Conservation (phyloP, 129 eudicot species). For the Centrapalus pauciflorus region DNA sequence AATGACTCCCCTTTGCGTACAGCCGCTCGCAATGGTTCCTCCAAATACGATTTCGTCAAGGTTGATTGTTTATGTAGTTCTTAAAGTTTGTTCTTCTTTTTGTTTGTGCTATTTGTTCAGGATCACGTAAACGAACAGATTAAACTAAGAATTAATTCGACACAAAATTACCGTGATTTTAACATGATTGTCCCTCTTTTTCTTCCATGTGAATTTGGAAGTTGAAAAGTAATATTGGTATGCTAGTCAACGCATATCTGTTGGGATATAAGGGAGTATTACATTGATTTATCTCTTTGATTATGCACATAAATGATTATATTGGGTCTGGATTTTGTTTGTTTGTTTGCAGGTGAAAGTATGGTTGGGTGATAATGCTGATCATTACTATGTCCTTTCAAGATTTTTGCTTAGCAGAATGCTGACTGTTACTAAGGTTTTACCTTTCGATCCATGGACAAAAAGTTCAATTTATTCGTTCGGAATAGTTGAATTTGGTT, state of each 20-base stretch:
- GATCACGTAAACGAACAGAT: background rate
- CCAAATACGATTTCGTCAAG: slow-evolving; percentile 99
- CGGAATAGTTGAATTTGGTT: slow-evolving; percentile 2
- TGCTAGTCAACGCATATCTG: background rate
- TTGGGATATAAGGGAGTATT: background rate
- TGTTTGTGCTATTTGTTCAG: background rate
- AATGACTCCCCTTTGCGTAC: slow-evolving; percentile 30
- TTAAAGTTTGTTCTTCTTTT: background rate
- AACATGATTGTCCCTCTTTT: background rate
- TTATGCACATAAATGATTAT: background rate
- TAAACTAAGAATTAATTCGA: background rate
- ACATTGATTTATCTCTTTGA: background rate
- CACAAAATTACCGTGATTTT: background rate
- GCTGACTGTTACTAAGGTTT: slow-evolving; percentile 95
- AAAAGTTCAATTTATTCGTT: background rate
- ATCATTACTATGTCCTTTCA: slow-evolving; percentile 95
- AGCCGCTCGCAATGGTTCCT: slow-evolving; percentile 75
- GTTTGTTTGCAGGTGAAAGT: slow-evolving; percentile 71
- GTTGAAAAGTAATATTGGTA: background rate
- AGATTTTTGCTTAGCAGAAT: slow-evolving; percentile 96
- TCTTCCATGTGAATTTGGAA: background rate
- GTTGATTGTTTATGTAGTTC: slow-evolving; percentile 22
- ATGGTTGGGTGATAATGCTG: slow-evolving; percentile 98
- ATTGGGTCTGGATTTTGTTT: background rate
- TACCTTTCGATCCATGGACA: background rate